These are phyloP conservation scores for Phytophthora pinifolia DNA, from an alignment of 352 stramenopile species.

Conservation along the genomic window DNA sequence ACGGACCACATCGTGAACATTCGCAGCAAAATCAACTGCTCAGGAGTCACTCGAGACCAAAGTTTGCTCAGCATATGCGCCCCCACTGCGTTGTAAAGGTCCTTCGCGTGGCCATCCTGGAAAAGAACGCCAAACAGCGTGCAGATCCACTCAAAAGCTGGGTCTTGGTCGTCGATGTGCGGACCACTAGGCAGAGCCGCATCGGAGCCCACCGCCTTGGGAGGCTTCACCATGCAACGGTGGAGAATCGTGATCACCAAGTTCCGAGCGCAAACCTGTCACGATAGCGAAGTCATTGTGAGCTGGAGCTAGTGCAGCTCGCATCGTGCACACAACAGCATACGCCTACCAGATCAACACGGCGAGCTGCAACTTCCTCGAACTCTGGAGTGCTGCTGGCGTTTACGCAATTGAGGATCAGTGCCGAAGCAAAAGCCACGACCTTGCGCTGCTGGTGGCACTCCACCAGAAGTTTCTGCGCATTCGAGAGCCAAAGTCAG, in stretches of 20 bases:
- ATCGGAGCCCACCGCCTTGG: constrained; percentile 4
- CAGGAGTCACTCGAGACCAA: constrained; percentile 79
- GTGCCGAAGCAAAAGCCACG: constrained; percentile 59
- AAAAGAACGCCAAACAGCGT: constrained; percentile 69
- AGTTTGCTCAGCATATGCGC: constrained; percentile 76
- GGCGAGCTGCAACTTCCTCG: constrained; percentile 29
- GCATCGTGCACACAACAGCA: neutral
- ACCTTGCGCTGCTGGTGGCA: constrained; percentile 80
- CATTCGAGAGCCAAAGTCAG: constrained; percentile 7
- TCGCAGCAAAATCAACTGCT: constrained; percentile 77
- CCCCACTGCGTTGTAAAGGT: constrained; percentile 73
- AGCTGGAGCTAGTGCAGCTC: too few species aligned
- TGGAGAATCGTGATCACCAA: constrained; percentile 78
- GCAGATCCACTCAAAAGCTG: constrained; percentile 81
- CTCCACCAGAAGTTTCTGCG: constrained; percentile 80
- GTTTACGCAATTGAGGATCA: constrained; percentile 75
- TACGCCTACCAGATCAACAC: constrained; percentile 51
- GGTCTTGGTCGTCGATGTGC: constrained; percentile 47
- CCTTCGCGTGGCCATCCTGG: constrained; percentile 38
- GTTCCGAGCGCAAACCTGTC: constrained; percentile 61
- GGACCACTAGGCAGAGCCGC: neutral
- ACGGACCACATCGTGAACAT: constrained; percentile 74
- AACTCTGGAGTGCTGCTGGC: constrained; percentile 23
- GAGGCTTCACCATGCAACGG: constrained; percentile 56
- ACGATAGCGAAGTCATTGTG: neutral